Percentiles rank a stretch among this genome's conserved stretches.
phyloP scores from a whole-genome alignment of 2,329 filamentous ascomycete genomes.

The Fusarium pseudonygamai region DNA sequence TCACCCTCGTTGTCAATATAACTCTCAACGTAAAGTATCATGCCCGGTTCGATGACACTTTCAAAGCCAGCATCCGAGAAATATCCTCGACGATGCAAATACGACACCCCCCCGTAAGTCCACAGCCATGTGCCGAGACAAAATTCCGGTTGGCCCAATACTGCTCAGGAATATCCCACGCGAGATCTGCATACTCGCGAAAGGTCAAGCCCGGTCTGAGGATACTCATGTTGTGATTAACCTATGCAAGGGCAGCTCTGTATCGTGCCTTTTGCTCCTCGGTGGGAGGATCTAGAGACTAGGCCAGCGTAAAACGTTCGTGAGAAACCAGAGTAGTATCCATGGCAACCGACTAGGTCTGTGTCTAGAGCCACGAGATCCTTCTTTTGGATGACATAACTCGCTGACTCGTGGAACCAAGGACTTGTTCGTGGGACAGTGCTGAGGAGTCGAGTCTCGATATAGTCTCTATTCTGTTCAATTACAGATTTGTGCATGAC shows the following conservation, averaged over 20 bases:
- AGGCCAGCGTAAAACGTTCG: neutral
- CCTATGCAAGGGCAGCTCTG: neutral
- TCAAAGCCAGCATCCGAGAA: constrained; percentile 7
- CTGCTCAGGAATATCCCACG: neutral
- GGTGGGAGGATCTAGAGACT: neutral
- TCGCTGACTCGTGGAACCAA: constrained; percentile 6
- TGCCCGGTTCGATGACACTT: neutral
- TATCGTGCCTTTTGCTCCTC: neutral
- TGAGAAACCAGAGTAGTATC: constrained; percentile 11
- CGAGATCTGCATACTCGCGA: neutral
- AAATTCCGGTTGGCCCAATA: constrained; percentile 4
- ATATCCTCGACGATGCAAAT: neutral
- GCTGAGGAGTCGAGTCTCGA: neutral
- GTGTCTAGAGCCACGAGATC: constrained; percentile 7
- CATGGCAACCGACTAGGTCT: constrained; percentile 10
- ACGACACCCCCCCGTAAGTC: constrained; percentile 1
- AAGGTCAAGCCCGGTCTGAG: constrained; percentile 10
- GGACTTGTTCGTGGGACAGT: neutral
- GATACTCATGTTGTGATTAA: constrained; percentile 2
- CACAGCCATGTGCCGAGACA: constrained; percentile 6
- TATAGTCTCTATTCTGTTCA: constrained; percentile 4
- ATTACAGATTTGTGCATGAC: constrained; percentile 5
- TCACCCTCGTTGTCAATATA: constrained; percentile 3
- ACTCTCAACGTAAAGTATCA: constrained; percentile 3
- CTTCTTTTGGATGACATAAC: constrained; percentile 2